Base-by-base conservation (phyloP, 2,329 filamentous ascomycete genomes). In the Kalaharituber pfeilii region DNA sequence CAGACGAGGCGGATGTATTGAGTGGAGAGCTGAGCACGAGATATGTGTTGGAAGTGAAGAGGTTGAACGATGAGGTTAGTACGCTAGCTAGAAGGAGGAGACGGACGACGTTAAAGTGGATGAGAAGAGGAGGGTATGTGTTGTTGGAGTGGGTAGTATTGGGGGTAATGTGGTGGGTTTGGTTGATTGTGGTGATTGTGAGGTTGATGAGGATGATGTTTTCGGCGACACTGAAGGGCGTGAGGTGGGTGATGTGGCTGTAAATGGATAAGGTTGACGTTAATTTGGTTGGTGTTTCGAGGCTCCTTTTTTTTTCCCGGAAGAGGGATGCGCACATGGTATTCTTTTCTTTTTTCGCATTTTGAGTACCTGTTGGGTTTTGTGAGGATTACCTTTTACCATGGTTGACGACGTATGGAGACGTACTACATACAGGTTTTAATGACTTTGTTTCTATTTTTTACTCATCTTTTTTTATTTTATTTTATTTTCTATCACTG, bases 131-230 rank as follows among this genome's bases (percentile, higher is more conserved):
- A 0, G 82, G 86, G 13, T 96, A 87, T 76, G 79, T 87, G 53
- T 69, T 82, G 20, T 77, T 95, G 15, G 89, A 96, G 71, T 95
- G 87, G 86, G 71, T 79, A 50, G 75, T 96, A 18, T 79, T 96
- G 36, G 84, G 84, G 3, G 77, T 93, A 62, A 86, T 96, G 80
- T 95, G 91, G 87, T 86, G 83, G 68, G 81, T 93, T 15, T 96
- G 89, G 87, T 78, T 93, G 56, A 72, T 94, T 29, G 88, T 95
- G 24, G 84, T 87, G 66, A 72, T 89, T 24, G 72, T 83, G 51
- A 77, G 85, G 56, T 67, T 84, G 13, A 69, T 84, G 30, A 71
- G 80, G 56, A 79, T 80, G 9, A 62, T 82, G 1, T 75, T 81
- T 45, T 75, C 75, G 47, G 80, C 79, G 2, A 64, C 78, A 0